A percentile compares a stretch with the other conserved stretches of the same genome.
These are phyloP conservation scores for Effrenium voratum DNA, from an alignment of 73 alveolate genomes.

Conservation along the genomic window DNA sequence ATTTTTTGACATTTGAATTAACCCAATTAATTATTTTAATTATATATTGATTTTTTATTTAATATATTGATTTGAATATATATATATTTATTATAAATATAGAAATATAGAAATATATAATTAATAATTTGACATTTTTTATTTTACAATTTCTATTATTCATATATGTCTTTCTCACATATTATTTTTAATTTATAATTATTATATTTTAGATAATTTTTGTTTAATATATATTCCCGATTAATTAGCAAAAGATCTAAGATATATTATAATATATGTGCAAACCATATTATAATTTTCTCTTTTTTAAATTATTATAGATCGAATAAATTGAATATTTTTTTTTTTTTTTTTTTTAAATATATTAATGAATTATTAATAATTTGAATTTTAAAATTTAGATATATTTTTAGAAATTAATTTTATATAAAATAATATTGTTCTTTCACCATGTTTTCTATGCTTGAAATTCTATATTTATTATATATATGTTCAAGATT, in stretches of 20 bases:
- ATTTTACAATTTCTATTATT: neutral
- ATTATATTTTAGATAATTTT: no score
- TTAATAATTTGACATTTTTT: neutral
- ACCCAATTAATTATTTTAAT: neutral
- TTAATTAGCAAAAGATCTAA: neutral
- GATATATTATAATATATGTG: no score
- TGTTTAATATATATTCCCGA: neutral
- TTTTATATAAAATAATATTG: neutral
- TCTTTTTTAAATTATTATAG: no score
- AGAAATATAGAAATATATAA: neutral
- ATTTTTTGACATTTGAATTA: no score
- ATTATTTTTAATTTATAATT: no score
- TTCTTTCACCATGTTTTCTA: no score
- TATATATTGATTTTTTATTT: neutral
- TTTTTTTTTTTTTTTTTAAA: no score
- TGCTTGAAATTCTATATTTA: neutral
- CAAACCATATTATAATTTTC: no score
- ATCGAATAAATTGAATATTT: no score
- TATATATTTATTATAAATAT: neutral
- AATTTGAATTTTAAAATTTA: neutral
- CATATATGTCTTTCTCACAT: neutral
- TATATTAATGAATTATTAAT: neutral
- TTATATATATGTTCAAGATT: neutral
- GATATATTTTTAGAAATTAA: neutral
- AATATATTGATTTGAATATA: neutral